These are phyloP conservation scores for Quercus tomentella DNA, from an alignment of 331 rosid genomes.

Conservation along the genomic window DNA sequence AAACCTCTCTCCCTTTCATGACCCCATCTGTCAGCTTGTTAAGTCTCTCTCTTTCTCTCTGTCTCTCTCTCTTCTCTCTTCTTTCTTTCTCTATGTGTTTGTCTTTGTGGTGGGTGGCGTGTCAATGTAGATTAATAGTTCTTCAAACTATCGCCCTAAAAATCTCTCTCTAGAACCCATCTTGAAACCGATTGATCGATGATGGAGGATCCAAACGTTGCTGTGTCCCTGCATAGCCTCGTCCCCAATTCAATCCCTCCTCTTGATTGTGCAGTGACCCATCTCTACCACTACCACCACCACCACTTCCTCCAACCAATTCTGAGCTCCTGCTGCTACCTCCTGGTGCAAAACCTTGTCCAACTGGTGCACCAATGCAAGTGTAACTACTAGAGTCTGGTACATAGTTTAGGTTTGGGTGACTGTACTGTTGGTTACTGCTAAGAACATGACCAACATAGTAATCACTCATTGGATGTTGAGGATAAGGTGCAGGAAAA, in stretches of 20 bases:
- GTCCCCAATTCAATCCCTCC: slow-evolving; percentile 51
- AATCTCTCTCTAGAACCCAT: slow-evolving; percentile 53
- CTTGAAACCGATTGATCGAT: slow-evolving; percentile 88
- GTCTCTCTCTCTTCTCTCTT: slow-evolving; percentile 26
- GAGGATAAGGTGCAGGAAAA: slow-evolving; percentile 41
- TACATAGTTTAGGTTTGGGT: slow-evolving; percentile 33
- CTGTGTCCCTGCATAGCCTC: slow-evolving; percentile 46
- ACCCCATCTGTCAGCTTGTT: slow-evolving; percentile 78
- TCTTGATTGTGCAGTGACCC: slow-evolving; percentile 38
- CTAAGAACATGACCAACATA: slow-evolving; percentile 74
- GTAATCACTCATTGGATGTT: slow-evolving; percentile 49
- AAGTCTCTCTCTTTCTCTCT: slow-evolving; percentile 41
- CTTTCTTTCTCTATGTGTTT: slow-evolving; percentile 31
- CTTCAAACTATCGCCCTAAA: slow-evolving; percentile 22
- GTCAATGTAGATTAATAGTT: slow-evolving; percentile 27
- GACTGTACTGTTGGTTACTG: slow-evolving; percentile 28
- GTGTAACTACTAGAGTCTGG: slow-evolving; percentile 44
- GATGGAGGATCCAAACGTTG: slow-evolving; percentile 43
- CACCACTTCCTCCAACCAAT: background rate
- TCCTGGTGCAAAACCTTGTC: slow-evolving; percentile 34
- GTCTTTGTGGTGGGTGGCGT: slow-evolving; percentile 33
- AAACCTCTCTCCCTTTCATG: slow-evolving; percentile 29
- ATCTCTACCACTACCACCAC: slow-evolving; percentile 34
- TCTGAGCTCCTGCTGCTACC: slow-evolving; percentile 23
- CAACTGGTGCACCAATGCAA: slow-evolving; percentile 92